These are phyloP conservation scores for Russula foetens DNA, from an alignment of 768 basidiomycete genomes.

Conservation along the genomic window DNA sequence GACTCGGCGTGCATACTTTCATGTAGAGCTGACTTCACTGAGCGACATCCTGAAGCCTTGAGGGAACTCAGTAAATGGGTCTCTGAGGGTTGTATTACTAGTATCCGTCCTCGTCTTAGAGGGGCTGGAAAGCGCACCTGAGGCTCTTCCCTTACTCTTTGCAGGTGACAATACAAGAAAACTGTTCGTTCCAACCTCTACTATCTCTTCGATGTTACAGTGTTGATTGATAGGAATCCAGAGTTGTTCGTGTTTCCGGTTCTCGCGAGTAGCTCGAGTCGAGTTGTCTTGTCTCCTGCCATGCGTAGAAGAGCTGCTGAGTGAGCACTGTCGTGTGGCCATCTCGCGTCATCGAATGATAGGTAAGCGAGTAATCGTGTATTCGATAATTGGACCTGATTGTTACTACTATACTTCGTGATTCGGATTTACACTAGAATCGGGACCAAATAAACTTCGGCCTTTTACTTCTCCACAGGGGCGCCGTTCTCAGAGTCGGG, in stretches of 20 bases:
- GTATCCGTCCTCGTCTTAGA: slow-evolving; percentile 70
- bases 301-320: too few relatives aligned
- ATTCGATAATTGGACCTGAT: too few relatives aligned
- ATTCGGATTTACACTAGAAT: neutral
- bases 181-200: slow-evolving; percentile 35
- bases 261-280: neutral
- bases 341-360: neutral
- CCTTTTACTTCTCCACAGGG: neutral
- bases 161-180: slow-evolving; percentile 76
- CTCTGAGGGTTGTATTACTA: slow-evolving; percentile 56
- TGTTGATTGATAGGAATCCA: slow-evolving; percentile 22
- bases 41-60: slow-evolving; percentile 50
- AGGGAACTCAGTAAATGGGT: slow-evolving; percentile 51
- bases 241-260: slow-evolving; percentile 50
- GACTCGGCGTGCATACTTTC: too few relatives aligned
- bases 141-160: slow-evolving; percentile 60
- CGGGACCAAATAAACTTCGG: too few relatives aligned
- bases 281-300: neutral
- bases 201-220: neutral
- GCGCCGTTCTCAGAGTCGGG: slow-evolving; percentile 5
- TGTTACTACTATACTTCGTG: neutral
- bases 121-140: slow-evolving; percentile 66
- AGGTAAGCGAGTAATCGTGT: neutral
- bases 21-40: slow-evolving; percentile 62
- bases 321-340: neutral